Evolutionary conservation across 2,329 filamentous ascomycete species (phyloP), one percentile per base, ranked within the genome.

Genomic region (Scedosporium dehoogii): DNA sequence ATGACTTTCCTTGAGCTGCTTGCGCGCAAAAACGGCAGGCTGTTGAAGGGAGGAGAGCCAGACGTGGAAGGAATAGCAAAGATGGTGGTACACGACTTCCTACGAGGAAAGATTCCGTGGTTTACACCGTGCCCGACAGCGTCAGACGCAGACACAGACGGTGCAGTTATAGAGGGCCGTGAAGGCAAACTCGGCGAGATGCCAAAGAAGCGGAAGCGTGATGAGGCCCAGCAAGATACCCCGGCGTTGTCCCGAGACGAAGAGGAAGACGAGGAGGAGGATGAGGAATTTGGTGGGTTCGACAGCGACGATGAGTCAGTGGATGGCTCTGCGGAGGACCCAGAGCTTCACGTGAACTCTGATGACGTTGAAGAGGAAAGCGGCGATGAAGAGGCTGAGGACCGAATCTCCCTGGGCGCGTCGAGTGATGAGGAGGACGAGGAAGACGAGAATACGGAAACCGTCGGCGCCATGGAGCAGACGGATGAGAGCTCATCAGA

Each of bases 41-140:
- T 99, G 21, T 78, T 97, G 16, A 92, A 91, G 72, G 93, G 91
- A 63, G 94, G 93, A n/a, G 94, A 97, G 73, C 89, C 93, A 3
- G 94, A 99, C 73, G 78, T 97, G 62, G 93, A 97, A 69, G 92
- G 92, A 69, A 92, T 96, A 58, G 94, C 94, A 1, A 96, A 96
- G 75, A 96, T 96, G 86, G 89, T 99, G 0, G 78, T 99, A 64
- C 97, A 96, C 70, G 94, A 99, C 71, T 99, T 97, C 73, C 85
- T 97, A 70, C 81, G 94, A 66, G 94, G 94, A 63, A 97, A 93
- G 76, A 90, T 97, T 27, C 94, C 94, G 1, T 99, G 96, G 94
- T 99, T 92, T 71, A 94, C 90, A 0, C 86, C 91, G 25, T 65
- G 63, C 7, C 87, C 92, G 9, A 91, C 92, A 1, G 51, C 51